Conservation (phyloP, 768 basidiomycete genomes). For the Hygrocybe coccinea region DNA sequence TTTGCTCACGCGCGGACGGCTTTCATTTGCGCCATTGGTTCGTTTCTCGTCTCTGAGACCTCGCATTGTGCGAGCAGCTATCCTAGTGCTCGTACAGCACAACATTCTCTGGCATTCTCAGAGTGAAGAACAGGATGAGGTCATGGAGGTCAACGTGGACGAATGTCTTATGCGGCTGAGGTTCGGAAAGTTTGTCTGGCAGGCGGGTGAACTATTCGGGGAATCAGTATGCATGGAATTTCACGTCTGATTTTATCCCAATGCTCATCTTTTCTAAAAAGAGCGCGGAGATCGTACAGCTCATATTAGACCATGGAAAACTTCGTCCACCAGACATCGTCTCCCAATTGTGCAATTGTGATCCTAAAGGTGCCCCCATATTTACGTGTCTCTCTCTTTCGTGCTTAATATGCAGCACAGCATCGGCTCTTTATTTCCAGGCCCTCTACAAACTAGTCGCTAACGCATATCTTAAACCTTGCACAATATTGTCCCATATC, state of each 20-base stretch:
- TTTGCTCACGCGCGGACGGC: conserved; percentile 76
- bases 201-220: conserved; percentile 69
- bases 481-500: conserved; percentile 69
- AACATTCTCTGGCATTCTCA: conserved; percentile 85
- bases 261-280: conserved; percentile 23
- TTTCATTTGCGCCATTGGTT: conserved; percentile 64
- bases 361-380: conserved; percentile 49
- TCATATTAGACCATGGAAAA: conserved; percentile 82
- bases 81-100: conserved; percentile 84
- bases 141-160: conserved; percentile 76
- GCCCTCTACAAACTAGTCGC: conserved; percentile 68
- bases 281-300: conserved; percentile 72
- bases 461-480: conserved; percentile 70
- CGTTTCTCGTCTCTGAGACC: conserved; percentile 66
- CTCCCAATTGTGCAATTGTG: conserved; percentile 43
- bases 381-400: not conserved
- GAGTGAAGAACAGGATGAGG: conserved; percentile 64
- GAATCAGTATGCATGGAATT: conserved; percentile 41
- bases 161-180: conserved; percentile 79
- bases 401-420: conserved; percentile 8
- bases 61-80: conserved; percentile 60
- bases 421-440: conserved; percentile 47
- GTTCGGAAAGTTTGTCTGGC: conserved; percentile 77
- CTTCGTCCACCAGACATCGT: conserved; percentile 71
- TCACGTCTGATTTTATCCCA: not conserved